Conservation (phyloP, 805 yeast species). For the Metschnikowia lunata region DNA sequence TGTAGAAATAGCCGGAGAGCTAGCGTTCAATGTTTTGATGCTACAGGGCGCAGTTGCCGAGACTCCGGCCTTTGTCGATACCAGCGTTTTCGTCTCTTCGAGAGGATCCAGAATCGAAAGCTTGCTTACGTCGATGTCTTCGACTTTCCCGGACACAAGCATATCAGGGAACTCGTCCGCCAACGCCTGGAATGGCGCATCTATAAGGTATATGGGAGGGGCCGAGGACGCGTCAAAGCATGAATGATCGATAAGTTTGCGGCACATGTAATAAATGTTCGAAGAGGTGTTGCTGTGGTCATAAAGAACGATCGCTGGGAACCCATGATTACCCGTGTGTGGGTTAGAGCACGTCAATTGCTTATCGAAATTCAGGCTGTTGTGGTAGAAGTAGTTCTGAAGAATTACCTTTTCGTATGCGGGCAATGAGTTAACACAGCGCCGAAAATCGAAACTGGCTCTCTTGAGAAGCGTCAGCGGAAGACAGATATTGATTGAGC, state of each 20-base stretch:
- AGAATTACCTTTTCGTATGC: slow-evolving; percentile 45
- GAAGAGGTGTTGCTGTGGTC: slow-evolving; percentile 40
- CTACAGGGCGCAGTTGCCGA: background rate
- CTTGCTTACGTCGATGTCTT: slow-evolving; percentile 7
- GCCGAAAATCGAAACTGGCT: slow-evolving; percentile 59
- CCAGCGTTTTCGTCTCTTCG: slow-evolving; percentile 3
- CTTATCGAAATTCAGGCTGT: slow-evolving; percentile 7
- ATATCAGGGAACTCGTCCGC: slow-evolving; percentile 17
- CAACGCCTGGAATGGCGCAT: slow-evolving; percentile 41
- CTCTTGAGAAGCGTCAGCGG: slow-evolving; percentile 88
- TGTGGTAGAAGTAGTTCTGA: slow-evolving; percentile 27
- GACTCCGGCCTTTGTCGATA: background rate
- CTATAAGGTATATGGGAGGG: slow-evolving; percentile 39
- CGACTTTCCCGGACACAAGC: slow-evolving; percentile 19
- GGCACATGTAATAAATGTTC: slow-evolving; percentile 44
- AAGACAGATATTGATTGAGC: slow-evolving; percentile 72
- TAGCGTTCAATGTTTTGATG: slow-evolving; percentile 1
- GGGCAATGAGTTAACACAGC: slow-evolving; percentile 60
- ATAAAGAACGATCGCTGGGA: slow-evolving; percentile 46
- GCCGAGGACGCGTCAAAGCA: slow-evolving; percentile 18
- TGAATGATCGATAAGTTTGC: slow-evolving; percentile 41
- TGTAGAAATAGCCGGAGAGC: slow-evolving; percentile 13
- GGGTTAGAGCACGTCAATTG: background rate
- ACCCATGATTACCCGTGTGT: slow-evolving; percentile 20
- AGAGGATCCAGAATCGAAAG: slow-evolving; percentile 4